phyloP scores from a whole-genome alignment of 1,284 basidiomycete genomes.

The Trichosporon sp. region DNA sequence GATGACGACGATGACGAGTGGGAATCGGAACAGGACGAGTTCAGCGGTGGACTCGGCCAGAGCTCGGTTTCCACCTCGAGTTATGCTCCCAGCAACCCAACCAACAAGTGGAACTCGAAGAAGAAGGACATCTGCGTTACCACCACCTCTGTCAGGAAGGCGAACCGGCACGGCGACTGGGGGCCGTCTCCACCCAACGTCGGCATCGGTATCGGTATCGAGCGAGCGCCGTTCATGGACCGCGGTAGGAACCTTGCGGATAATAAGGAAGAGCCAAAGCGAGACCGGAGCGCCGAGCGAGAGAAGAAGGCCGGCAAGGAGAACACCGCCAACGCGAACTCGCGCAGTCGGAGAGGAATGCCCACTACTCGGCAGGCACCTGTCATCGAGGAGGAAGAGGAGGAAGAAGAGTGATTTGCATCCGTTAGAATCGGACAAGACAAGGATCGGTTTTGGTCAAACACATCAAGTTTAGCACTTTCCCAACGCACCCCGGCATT shows the following conservation, averaged over 20 bases:
- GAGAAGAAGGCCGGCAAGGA: slow-evolving; percentile 13
- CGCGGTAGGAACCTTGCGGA: background rate
- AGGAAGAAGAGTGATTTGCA: slow-evolving; percentile 33
- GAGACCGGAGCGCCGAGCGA: slow-evolving; percentile 21
- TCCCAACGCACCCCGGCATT: slow-evolving; percentile 9
- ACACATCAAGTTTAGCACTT: slow-evolving; percentile 18
- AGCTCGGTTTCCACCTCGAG: background rate
- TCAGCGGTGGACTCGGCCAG: slow-evolving; percentile 57
- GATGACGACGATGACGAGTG: slow-evolving; percentile 53
- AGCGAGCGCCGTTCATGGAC: background rate
- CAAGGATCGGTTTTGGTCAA: background rate
- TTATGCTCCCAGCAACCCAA: background rate
- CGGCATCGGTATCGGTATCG: background rate
- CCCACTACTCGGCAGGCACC: slow-evolving; percentile 23
- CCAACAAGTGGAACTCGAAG: slow-evolving; percentile 24
- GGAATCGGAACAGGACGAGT: slow-evolving; percentile 54
- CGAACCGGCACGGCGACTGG: slow-evolving; percentile 12
- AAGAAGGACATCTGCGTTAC: background rate
- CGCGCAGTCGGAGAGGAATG: background rate
- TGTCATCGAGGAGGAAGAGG: slow-evolving; percentile 41
- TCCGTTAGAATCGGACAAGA: background rate
- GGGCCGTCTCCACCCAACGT: background rate
- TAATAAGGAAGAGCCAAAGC: background rate
- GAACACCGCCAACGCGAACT: background rate
- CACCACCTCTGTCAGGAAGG: background rate